Base-by-base conservation (phyloP, 306 rosid genomes). In the Prunus mira region DNA sequence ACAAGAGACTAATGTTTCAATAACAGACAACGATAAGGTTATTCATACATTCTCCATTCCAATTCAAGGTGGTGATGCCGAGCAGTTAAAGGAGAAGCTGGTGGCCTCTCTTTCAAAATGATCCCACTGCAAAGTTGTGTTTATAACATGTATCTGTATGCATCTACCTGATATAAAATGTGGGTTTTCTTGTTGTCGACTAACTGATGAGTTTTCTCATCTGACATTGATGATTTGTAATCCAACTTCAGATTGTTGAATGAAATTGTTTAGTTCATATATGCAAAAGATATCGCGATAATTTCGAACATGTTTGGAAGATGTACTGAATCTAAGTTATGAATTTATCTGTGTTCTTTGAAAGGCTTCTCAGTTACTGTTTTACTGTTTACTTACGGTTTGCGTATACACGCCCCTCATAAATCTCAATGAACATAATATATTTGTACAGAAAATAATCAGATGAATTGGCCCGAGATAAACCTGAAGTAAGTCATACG, bases 81-180 rank as follows among this genome's bases (percentile, higher is more conserved):
- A 80, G 61, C 88, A 85, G 73, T 81, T 93, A 90, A 91, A 87
- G 90, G 98, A 84, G 84, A 89, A 89, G 78, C 92, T 93, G 70
- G 80, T 84, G 81, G 90, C 89, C 72, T 83, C 90, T 68, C 87
- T 93, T 6, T 82, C 90, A 43, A 83, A 87, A 79, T 88, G 86
- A 75, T 66, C 74, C 20, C 20, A 82, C 43, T 72, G 61, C 66
- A 52, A 65, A 47, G 28, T 28, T 17, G 51, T 75, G 73, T 67
- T 80, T 71, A 11, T 65, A 65, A 56, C 70, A 22, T 71, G 82
- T 75, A 78, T 78, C 62, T 70, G 55, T 56, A 38, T 78, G 78
- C 66, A 69, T 69, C 49, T 76, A 58, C 63, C 72, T 72, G 73
- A 18, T 61, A 20, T 57, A 58, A 30, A 46, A 34, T 46, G 0